Conservation (phyloP, 2,329 filamentous ascomycete species). For the Trichoderma polysporum region DNA sequence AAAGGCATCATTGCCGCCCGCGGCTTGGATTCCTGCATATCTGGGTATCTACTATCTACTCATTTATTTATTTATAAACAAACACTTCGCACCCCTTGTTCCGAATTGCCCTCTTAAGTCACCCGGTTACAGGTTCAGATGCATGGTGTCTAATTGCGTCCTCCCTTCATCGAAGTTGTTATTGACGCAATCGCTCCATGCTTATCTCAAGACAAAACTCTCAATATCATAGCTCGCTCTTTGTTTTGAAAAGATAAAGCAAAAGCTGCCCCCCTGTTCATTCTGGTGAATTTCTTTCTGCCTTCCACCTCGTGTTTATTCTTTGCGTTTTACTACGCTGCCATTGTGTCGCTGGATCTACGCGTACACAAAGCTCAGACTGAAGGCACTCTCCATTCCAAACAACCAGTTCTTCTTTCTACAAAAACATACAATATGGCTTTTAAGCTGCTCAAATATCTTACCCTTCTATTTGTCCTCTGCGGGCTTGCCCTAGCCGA, state of each 20-base stretch:
- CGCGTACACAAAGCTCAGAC: background rate
- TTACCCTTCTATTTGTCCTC: constrained; percentile 13
- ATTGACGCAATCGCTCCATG: constrained; percentile 4
- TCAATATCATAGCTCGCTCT: background rate
- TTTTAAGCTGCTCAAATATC: background rate
- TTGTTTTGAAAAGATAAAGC: background rate
- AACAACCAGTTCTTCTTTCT: background rate
- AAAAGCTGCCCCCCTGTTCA: background rate
- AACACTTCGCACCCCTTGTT: background rate
- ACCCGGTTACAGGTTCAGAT: background rate
- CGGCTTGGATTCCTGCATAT: background rate
- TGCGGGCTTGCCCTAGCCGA: constrained; percentile 13
- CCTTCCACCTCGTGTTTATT: background rate
- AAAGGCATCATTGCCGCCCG: background rate
- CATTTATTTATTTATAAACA: background rate
- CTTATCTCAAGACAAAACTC: background rate
- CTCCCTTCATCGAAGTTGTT: constrained; percentile 3
- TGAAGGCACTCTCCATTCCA: background rate
- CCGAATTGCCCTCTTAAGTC: background rate
- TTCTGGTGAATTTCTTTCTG: background rate
- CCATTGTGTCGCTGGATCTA: background rate
- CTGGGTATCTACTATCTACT: background rate
- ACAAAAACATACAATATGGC: constrained; percentile 3
- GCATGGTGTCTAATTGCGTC: constrained; percentile 4
- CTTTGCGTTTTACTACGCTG: background rate